Percentiles rank a stretch among this genome's conserved stretches.
phyloP scores from a whole-genome alignment of 139 green algal species.

The Tetradesmus lagerheimii region DNA sequence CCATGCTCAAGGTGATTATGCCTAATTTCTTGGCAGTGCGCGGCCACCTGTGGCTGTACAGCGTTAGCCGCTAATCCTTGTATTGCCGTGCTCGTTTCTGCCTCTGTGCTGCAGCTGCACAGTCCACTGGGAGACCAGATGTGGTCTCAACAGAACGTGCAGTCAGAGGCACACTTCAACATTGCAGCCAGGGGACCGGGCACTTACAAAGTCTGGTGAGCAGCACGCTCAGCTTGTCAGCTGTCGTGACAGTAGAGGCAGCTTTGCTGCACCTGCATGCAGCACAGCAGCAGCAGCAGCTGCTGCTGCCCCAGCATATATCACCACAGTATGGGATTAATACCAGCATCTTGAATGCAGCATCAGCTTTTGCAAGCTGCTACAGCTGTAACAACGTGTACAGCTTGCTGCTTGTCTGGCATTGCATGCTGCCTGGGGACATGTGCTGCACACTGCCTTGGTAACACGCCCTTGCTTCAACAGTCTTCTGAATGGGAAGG shows the following conservation, averaged over 20 bases:
- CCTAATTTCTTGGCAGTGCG: neutral
- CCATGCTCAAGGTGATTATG: neutral
- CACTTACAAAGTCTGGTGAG: slow-evolving; percentile 70
- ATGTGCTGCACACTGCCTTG: neutral
- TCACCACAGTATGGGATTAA: too few species aligned
- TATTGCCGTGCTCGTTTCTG: neutral
- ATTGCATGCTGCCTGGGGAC: neutral
- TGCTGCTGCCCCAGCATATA: too few species aligned
- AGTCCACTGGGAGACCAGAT: slow-evolving; percentile 59
- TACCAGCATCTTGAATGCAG: too few species aligned
- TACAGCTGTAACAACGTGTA: too few species aligned
- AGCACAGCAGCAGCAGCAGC: too few species aligned
- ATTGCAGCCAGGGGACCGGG: slow-evolving; percentile 62
- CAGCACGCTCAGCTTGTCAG: neutral
- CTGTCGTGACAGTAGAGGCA: neutral
- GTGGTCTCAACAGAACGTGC: slow-evolving; percentile 65
- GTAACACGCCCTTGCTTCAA: too few species aligned
- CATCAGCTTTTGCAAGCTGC: too few species aligned
- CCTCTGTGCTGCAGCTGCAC: slow-evolving; percentile 49
- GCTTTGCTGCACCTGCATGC: neutral
- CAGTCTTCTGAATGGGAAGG: neutral
- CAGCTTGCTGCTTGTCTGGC: neutral
- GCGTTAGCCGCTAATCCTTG: neutral
- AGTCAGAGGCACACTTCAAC: slow-evolving; percentile 69
- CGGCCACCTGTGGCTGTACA: neutral